Conservation (phyloP, 495 filamentous ascomycete genomes). For the Podospora sp. region DNA sequence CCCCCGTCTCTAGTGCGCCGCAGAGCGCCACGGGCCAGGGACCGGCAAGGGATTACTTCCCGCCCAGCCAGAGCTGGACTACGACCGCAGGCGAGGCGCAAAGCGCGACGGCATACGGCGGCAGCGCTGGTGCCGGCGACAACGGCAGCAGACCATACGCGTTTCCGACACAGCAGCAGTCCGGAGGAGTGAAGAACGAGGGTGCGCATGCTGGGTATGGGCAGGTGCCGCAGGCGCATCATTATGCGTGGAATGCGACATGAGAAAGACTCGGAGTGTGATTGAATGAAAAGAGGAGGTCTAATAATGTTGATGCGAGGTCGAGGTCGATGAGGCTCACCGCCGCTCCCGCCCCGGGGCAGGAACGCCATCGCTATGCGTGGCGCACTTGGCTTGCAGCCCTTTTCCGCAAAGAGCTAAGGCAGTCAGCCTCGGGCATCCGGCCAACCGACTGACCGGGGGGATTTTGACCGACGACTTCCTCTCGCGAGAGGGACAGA, state of each 20-base stretch:
- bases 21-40: constrained; percentile 15
- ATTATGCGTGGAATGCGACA: constrained; percentile 20
- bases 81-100: constrained; percentile 45
- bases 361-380: too few relatives aligned
- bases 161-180: constrained; percentile 32
- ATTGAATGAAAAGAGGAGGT: neutral
- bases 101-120: neutral
- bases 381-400: too few relatives aligned
- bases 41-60: constrained; percentile 50
- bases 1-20: neutral
- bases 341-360: too few relatives aligned
- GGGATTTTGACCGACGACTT: neutral
- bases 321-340: neutral
- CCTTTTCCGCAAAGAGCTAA: too few relatives aligned
- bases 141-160: constrained; percentile 43
- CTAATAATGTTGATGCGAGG: neutral
- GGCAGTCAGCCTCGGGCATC: neutral
- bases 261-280: neutral
- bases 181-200: constrained; percentile 9
- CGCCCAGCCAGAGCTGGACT: constrained; percentile 48
- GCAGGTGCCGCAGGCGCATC: constrained; percentile 7
- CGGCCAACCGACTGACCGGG: neutral
- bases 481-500: neutral
- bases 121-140: neutral
- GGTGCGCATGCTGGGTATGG: constrained; percentile 5